Conservation (phyloP, 1,284 basidiomycete genomes). For the Trichosporon sp. region DNA sequence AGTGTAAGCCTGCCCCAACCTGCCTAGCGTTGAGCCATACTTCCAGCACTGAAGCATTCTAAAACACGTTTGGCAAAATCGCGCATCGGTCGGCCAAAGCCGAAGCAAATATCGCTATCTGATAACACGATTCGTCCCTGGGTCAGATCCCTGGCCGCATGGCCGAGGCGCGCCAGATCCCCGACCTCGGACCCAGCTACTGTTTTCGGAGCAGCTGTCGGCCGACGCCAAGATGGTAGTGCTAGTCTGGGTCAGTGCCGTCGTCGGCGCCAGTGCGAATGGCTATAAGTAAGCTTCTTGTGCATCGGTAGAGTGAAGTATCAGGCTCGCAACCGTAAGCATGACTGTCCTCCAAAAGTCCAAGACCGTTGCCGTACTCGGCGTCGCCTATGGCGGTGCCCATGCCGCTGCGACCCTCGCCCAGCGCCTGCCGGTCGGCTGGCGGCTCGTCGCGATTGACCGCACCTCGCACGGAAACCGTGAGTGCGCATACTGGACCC, state of each 20-base stretch:
- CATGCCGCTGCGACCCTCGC: conserved; percentile 58
- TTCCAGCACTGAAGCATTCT: no score
- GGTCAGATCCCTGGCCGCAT: neutral
- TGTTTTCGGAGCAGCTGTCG: neutral
- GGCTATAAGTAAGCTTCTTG: no score
- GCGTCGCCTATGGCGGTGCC: conserved; percentile 56
- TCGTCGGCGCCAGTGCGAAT: no score
- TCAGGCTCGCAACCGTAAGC: neutral
- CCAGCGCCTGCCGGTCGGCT: conserved; percentile 56
- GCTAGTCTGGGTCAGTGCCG: no score
- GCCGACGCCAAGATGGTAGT: neutral
- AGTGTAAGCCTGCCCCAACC: no score
- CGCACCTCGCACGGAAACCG: conserved; percentile 56
- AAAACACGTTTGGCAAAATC: no score
- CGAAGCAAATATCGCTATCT: neutral
- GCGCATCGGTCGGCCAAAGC: neutral
- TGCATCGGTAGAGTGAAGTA: no score
- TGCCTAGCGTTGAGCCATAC: no score
- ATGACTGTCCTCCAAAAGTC: conserved; percentile 6
- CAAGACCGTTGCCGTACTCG: conserved; percentile 56
- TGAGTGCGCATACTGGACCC: conserved; percentile 16
- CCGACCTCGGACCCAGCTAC: neutral
- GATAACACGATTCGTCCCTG: neutral
- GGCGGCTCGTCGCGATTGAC: conserved; percentile 63
- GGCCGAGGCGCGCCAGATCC: no score